Evolutionary conservation across 179 eudicot species (phyloP).

Genomic region (Beta lomatogona): DNA sequence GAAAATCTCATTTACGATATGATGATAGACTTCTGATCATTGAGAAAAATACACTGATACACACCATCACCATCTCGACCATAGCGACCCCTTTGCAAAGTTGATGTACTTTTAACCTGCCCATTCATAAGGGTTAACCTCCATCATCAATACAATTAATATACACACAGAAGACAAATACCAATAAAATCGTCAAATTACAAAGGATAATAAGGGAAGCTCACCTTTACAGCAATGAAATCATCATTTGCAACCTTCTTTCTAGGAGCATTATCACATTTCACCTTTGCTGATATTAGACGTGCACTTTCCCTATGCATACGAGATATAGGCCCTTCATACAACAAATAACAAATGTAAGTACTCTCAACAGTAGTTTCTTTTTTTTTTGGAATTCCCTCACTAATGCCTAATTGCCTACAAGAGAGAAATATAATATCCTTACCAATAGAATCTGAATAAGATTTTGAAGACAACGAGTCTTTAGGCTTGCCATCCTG

Average conservation of each 20-base stretch:
- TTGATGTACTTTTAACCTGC: conserved; percentile 25
- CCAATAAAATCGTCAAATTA: not conserved
- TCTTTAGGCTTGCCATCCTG: conserved; percentile 20
- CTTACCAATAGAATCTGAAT: conserved; percentile 45
- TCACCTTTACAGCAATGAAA: conserved; percentile 18
- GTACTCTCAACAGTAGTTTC: not conserved
- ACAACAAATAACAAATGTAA: conserved; percentile 2
- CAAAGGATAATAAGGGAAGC: conserved; percentile 4
- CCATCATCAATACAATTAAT: not conserved
- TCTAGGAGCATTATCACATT: not conserved
- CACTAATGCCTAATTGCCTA: not conserved
- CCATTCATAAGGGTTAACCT: conserved; percentile 23
- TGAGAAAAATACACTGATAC: not conserved
- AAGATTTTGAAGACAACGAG: conserved; percentile 26
- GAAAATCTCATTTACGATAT: too few species aligned
- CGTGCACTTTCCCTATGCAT: conserved; percentile 3
- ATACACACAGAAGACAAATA: not conserved
- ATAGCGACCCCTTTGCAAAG: conserved; percentile 34
- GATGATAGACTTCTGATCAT: too few species aligned
- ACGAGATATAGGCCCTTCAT: conserved; percentile 15
- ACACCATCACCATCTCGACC: conserved; percentile 53
- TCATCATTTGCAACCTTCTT: conserved; percentile 1
- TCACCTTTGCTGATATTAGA: conserved; percentile 1
- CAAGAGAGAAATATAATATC: not conserved
- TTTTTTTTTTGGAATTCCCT: too few species aligned